Percentiles rank a stretch among this genome's conserved stretches.
Conservation (phyloP, 2,329 filamentous ascomycete species). For the Trichoderma asperellum region DNA sequence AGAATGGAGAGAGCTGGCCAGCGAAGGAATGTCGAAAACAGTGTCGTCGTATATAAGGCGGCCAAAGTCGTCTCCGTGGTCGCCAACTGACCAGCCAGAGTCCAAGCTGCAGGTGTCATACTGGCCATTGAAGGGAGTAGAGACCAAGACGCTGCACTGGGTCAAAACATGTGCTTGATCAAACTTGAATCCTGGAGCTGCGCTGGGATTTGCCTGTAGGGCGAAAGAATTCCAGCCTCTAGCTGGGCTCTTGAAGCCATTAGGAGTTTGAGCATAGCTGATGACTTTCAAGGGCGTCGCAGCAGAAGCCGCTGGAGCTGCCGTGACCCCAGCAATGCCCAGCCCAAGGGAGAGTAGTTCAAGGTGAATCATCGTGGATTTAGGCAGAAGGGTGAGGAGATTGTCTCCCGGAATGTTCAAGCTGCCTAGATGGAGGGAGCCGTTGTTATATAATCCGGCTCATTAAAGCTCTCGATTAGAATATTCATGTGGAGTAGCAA, state of each 20-base stretch:
- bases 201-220: slow-evolving; percentile 29
- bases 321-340: slow-evolving; percentile 12
- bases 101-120: slow-evolving; percentile 32
- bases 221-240: slow-evolving; percentile 33
- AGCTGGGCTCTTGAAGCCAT: slow-evolving; percentile 30
- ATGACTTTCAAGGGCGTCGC: slow-evolving; percentile 30
- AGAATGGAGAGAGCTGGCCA: slow-evolving; percentile 30
- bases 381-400: background rate
- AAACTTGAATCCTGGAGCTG: slow-evolving; percentile 26
- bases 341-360: slow-evolving; percentile 19
- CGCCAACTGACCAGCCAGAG: slow-evolving; percentile 33
- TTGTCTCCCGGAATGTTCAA: background rate
- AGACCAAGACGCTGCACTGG: slow-evolving; percentile 30
- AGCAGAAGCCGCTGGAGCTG: slow-evolving; percentile 19
- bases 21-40: slow-evolving; percentile 30
- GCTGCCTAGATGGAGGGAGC: background rate
- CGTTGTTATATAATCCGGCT: background rate
- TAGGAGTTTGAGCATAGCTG: slow-evolving; percentile 28
- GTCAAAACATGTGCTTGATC: slow-evolving; percentile 31
- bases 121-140: slow-evolving; percentile 14
- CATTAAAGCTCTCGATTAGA: background rate
- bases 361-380: background rate
- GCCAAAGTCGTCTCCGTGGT: slow-evolving; percentile 32
- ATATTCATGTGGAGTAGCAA: background rate
- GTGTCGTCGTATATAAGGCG: slow-evolving; percentile 30